These are phyloP conservation scores for Fraxinus anomala DNA, from an alignment of 257 asterid genomes.

Conservation along the genomic window DNA sequence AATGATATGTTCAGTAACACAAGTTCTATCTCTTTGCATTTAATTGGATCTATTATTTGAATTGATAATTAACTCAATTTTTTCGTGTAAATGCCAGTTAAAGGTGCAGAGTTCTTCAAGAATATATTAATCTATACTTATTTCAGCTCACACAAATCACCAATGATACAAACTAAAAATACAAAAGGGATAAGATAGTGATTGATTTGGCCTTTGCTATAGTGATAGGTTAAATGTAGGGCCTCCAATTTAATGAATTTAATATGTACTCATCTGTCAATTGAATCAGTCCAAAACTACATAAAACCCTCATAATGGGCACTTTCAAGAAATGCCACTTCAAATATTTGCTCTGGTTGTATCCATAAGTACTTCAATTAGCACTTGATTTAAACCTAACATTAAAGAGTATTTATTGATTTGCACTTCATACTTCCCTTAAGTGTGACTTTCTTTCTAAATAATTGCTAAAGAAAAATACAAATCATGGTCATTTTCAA, in stretches of 20 bases:
- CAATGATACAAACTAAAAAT: not conserved
- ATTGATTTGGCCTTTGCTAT: conserved; percentile 25
- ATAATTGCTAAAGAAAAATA: not conserved
- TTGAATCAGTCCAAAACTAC: conserved; percentile 7
- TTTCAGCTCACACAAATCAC: not conserved
- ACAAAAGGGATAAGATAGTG: not conserved
- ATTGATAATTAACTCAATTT: no score
- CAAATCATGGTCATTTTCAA: not conserved
- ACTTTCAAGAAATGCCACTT: not conserved
- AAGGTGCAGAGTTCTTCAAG: not conserved
- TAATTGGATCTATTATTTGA: no score
- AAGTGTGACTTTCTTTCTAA: not conserved
- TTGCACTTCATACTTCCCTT: not conserved
- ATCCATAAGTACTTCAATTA: not conserved
- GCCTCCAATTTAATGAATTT: conserved; percentile 3
- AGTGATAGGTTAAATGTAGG: conserved; percentile 15
- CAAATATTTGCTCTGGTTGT: not conserved
- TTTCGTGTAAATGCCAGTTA: not conserved
- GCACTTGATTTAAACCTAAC: not conserved
- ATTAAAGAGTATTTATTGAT: not conserved
- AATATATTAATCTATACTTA: not conserved
- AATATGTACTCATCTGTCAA: not conserved
- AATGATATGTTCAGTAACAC: no score
- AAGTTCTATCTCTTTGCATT: no score
- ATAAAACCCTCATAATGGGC: not conserved